Evolutionary conservation across 768 basidiomycete genomes (phyloP).

Genomic region (Xanthoconium stramineum): DNA sequence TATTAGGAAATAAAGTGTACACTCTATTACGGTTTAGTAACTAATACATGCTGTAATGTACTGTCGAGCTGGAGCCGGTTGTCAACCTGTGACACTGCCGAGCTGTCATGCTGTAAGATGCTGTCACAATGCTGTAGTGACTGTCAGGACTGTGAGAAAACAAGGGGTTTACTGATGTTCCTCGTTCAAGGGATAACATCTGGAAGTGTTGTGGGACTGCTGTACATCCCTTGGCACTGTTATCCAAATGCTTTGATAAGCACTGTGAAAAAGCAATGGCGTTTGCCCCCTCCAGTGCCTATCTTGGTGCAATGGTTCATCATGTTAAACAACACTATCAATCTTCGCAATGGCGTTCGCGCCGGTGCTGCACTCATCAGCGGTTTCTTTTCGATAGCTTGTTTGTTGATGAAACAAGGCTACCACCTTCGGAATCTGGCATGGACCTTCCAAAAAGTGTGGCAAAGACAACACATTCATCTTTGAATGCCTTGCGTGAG

Average conservation of each 20-base stretch:
- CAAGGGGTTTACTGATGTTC: no score
- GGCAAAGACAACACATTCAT: conserved; percentile 24
- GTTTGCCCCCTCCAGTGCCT: conserved; percentile 55
- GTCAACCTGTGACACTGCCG: no score
- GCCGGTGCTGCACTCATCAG: conserved; percentile 40
- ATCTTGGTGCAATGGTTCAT: conserved; percentile 60
- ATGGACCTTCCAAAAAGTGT: conserved; percentile 26
- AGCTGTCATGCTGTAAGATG: no score
- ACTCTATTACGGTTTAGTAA: no score
- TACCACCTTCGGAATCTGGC: conserved; percentile 31
- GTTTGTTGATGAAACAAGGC: conserved; percentile 38
- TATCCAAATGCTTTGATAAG: conserved; percentile 51
- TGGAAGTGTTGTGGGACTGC: conserved; percentile 47
- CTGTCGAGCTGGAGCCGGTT: no score
- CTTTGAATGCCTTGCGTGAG: conserved; percentile 28
- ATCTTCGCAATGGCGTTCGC: conserved; percentile 42
- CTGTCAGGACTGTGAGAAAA: no score
- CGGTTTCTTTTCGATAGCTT: conserved; percentile 38
- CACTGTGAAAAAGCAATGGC: conserved; percentile 51
- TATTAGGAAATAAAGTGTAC: no score
- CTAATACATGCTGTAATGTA: no score
- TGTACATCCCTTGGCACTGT: conserved; percentile 49
- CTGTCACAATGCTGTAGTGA: no score
- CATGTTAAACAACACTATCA: conserved; percentile 51
- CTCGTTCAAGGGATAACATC: conserved; percentile 47